Evolutionary conservation across 225 moss, liverwort and hornwort genomes (phyloP).

Genomic region (Marchantia polymorpha): DNA sequence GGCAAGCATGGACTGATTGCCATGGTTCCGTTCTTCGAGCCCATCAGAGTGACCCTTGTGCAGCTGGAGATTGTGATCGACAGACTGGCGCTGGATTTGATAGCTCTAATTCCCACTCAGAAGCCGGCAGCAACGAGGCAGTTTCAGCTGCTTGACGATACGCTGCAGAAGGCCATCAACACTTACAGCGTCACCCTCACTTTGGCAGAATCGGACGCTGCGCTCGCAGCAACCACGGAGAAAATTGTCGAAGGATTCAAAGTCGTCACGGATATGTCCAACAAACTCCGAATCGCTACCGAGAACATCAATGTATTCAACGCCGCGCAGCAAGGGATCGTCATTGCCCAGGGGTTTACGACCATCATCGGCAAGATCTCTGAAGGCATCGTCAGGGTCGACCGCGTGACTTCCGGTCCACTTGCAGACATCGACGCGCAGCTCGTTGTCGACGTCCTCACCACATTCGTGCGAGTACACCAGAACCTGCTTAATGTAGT

Average conservation of each 20-base stretch:
- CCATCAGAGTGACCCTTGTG: conserved; percentile 20
- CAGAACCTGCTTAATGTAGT: conserved; percentile 23
- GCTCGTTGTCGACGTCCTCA: conserved; percentile 26
- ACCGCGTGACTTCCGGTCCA: conserved; percentile 11
- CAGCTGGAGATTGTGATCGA: conserved; percentile 19
- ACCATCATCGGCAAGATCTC: conserved; percentile 25
- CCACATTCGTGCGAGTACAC: conserved; percentile 16
- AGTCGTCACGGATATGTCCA: conserved; percentile 24
- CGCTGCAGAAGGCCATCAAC: conserved; percentile 4
- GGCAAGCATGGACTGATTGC: no score
- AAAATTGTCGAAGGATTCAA: conserved; percentile 6
- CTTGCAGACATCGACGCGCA: conserved; percentile 26
- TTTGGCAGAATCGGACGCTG: background rate
- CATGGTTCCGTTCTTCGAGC: background rate
- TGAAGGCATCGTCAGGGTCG: background rate
- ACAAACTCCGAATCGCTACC: conserved; percentile 7
- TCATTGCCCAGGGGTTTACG: no score
- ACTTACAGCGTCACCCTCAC: conserved; percentile 3
- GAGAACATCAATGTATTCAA: background rate
- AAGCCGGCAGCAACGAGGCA: conserved; percentile 2
- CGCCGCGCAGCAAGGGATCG: background rate
- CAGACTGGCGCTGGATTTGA: background rate
- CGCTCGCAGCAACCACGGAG: background rate
- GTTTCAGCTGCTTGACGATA: conserved; percentile 12
- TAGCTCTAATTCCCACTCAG: conserved; percentile 24